These are phyloP conservation scores for Pulveroboletus sp. DNA, from an alignment of 1,284 basidiomycete species.

Conservation along the genomic window DNA sequence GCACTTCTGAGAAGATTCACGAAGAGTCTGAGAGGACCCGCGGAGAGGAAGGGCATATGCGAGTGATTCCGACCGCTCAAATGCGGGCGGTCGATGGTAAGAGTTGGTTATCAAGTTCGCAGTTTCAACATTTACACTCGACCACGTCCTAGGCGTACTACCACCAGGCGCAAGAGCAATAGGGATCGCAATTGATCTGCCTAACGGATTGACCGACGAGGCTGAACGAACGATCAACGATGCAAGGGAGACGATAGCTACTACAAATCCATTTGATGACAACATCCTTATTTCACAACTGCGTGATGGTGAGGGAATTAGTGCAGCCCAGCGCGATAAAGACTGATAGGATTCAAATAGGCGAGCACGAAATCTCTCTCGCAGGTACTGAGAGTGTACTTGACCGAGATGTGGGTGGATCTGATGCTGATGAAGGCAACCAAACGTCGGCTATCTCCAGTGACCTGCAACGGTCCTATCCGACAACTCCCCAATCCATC, in stretches of 20 bases:
- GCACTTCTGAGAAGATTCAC: conserved; percentile 12
- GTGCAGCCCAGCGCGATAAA: neutral
- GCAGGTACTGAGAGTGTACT: conserved; percentile 2
- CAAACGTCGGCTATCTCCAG: neutral
- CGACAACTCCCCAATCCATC: conserved; percentile 1
- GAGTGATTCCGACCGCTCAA: neutral
- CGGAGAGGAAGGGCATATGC: neutral
- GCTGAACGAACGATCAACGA: conserved; percentile 1
- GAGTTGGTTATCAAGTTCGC: neutral
- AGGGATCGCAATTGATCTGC: neutral
- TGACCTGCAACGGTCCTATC: neutral
- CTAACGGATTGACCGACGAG: neutral
- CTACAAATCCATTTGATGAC: conserved; percentile 4
- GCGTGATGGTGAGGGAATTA: conserved; percentile 8
- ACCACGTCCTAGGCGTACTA: neutral
- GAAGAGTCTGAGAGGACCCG: neutral
- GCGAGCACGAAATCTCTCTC: conserved; percentile 9
- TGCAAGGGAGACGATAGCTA: conserved; percentile 1
- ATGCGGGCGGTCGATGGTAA: conserved; percentile 1
- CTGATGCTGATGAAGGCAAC: neutral
- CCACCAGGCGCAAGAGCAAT: neutral
- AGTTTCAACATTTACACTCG: neutral
- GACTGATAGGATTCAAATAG: conserved; percentile 4
- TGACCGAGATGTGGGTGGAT: neutral
- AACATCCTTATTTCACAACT: conserved; percentile 5